Evolutionary conservation across 2,329 filamentous ascomycete species (phyloP), one percentile per base, ranked within the genome.

Genomic region (Clathrospora elynae): DNA sequence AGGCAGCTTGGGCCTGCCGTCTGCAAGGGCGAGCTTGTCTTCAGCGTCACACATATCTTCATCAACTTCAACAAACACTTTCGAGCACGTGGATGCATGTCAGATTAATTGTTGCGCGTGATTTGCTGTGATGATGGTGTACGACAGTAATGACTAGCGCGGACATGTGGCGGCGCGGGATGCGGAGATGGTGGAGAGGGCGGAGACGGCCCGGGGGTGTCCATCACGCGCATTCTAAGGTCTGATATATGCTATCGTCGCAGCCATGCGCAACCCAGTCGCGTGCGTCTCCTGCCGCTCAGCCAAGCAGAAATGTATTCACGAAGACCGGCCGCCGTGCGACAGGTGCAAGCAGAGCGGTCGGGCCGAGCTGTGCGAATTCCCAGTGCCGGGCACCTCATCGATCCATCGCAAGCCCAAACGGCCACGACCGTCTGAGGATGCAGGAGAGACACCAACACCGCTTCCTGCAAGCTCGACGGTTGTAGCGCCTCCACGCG

Each of bases 271-370:
- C 43, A 71, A 71, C 44, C 69, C 69, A 13, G 64, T 71, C 16
- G 69, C 69, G 9, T 71, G 69, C 35, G 57, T 69, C 13, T 60
- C 67, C 26, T 71, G 69, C 36, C 60, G 69, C 26, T 67, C 59
- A 46, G 68, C 68, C 9, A 71, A 71, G 57, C 69, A 71, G 46
- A 64, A 65, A 49, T 71, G 68, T 56, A 64, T 71, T 40, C 68
- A 72, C 55, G 57, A 70, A 38, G 67, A 71, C 53, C 54, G 54
- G 23, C 67, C 68, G 39, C 67, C 69, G 6, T 72, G 70, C 51
- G 66, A 71, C 25, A 61, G 70, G 11, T 72, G 70, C 60, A 65
- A 62, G 48, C 55, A 61, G 14, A 51, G 54, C 8, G 68, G 66
- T 11, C 51, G 67, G 12, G 57, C 59, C 4, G 57, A 62, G 12